Percentiles rank a stretch among this genome's conserved stretches.
phyloP scores from a whole-genome alignment of 2,329 filamentous ascomycete species.

The Rachicladosporium sp. region DNA sequence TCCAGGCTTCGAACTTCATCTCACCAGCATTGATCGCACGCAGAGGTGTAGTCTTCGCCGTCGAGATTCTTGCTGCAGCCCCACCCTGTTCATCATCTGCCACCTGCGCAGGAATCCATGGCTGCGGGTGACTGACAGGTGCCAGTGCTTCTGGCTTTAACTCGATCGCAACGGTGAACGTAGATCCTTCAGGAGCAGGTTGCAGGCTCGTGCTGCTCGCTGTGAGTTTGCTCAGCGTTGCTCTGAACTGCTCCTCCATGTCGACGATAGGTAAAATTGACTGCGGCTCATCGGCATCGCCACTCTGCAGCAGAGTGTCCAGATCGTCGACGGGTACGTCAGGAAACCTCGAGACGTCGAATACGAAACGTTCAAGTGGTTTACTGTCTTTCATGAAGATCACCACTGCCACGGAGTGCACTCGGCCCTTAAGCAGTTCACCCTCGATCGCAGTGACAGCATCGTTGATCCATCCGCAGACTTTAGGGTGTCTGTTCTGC shows the following conservation, averaged over 20 bases:
- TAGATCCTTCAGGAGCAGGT: conserved; percentile 51
- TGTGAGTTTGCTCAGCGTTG: conserved; percentile 50
- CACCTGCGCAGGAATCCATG: conserved; percentile 44
- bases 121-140: conserved; percentile 38
- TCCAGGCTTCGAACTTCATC: conserved; percentile 56
- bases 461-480: conserved; percentile 76
- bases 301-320: conserved; percentile 39
- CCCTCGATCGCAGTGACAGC: conserved; percentile 59
- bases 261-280: conserved; percentile 31
- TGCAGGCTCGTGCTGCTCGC: conserved; percentile 46
- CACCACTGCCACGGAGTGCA: conserved; percentile 44
- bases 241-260: conserved; percentile 61
- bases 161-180: conserved; percentile 67
- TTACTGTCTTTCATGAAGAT: conserved; percentile 41
- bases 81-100: neutral
- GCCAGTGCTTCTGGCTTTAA: conserved; percentile 42
- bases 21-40: conserved; percentile 52
- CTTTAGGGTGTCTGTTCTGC: conserved; percentile 73
- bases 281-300: conserved; percentile 9
- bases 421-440: conserved; percentile 52
- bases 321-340: conserved; percentile 34
- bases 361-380: conserved; percentile 48
- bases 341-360: conserved; percentile 47
- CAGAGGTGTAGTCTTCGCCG: conserved; percentile 40
- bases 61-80: too few relatives aligned